phyloP scores from a whole-genome alignment of 2,329 filamentous ascomycete species.

The Fusarium armeniacum region DNA sequence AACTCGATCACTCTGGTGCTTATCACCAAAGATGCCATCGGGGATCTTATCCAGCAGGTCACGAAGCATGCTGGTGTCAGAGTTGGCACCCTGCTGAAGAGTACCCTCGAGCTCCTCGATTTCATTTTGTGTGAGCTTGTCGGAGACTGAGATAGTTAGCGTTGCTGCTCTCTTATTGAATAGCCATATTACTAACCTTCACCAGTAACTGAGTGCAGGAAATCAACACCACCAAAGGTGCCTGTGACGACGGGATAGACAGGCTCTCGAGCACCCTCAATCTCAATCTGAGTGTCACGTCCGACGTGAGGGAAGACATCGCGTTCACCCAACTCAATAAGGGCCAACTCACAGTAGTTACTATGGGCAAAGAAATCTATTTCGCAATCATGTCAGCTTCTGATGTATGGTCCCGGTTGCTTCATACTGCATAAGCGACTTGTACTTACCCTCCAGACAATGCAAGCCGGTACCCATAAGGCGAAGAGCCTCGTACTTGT shows the following conservation, averaged over 20 bases:
- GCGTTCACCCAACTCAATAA: constrained; percentile 87
- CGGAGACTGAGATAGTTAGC: constrained; percentile 70
- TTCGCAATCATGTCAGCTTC: constrained; percentile 24
- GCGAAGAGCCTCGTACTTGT: constrained; percentile 88
- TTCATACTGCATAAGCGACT: not conserved
- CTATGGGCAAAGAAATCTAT: constrained; percentile 91
- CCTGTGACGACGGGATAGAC: constrained; percentile 91
- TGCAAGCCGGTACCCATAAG: constrained; percentile 90
- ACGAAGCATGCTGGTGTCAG: constrained; percentile 81
- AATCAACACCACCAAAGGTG: constrained; percentile 95
- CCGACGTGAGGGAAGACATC: constrained; percentile 92
- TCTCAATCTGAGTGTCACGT: constrained; percentile 75
- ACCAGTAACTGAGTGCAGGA: constrained; percentile 86
- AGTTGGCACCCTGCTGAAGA: constrained; percentile 73
- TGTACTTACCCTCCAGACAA: constrained; percentile 78
- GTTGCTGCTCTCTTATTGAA: not conserved
- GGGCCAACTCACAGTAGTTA: constrained; percentile 89
- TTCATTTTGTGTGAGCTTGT: constrained; percentile 93
- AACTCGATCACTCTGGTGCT: constrained; percentile 80
- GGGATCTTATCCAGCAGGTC: constrained; percentile 87
- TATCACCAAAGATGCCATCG: constrained; percentile 80
- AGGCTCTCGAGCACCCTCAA: constrained; percentile 73
- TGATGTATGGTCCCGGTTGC: not conserved
- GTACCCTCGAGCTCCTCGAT: constrained; percentile 90
- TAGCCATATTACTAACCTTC: constrained; percentile 61